Evolutionary conservation across 2,329 filamentous ascomycete genomes (phyloP).

Genomic region (Xylariaceae sp.): DNA sequence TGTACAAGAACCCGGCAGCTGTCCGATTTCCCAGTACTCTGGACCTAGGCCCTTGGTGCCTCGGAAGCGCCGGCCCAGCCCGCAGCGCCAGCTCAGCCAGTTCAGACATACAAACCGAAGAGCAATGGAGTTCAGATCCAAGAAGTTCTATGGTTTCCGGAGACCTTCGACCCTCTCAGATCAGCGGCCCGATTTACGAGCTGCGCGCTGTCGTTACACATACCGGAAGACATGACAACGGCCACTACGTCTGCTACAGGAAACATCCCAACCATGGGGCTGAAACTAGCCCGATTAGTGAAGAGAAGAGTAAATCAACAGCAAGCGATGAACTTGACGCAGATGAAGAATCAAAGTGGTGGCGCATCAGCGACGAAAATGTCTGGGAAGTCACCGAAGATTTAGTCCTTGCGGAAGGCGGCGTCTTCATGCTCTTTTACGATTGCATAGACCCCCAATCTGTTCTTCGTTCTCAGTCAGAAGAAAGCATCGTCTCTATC

Average conservation of each 20-base stretch:
- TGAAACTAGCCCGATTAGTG: slow-evolving; percentile 4
- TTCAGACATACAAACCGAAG: slow-evolving; percentile 36
- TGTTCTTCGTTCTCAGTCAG: slow-evolving; percentile 42
- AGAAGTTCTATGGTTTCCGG: slow-evolving; percentile 69
- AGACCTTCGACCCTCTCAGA: slow-evolving; percentile 44
- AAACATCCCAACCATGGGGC: slow-evolving; percentile 50
- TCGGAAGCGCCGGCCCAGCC: slow-evolving; percentile 55
- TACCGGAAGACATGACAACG: slow-evolving; percentile 86
- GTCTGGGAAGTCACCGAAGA: slow-evolving; percentile 72
- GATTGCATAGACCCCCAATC: slow-evolving; percentile 62
- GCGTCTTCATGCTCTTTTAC: slow-evolving; percentile 97
- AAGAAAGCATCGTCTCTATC: too few relatives aligned
- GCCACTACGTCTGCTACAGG: slow-evolving; percentile 90
- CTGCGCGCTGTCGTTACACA: slow-evolving; percentile 84
- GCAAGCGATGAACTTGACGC: slow-evolving; percentile 14
- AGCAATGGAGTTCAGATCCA: slow-evolving; percentile 69
- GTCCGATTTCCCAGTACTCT: slow-evolving; percentile 73
- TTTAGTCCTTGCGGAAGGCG: slow-evolving; percentile 68
- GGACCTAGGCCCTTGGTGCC: slow-evolving; percentile 79
- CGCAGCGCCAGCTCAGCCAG: slow-evolving; percentile 21
- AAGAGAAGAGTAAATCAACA: slow-evolving; percentile 3
- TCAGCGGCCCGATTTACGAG: slow-evolving; percentile 64
- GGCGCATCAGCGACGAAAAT: slow-evolving; percentile 84
- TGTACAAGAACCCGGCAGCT: slow-evolving; percentile 77
- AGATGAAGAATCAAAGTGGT: slow-evolving; percentile 62